phyloP scores from a whole-genome alignment of 306 rosid species.

The Astragalus membranaceus region DNA sequence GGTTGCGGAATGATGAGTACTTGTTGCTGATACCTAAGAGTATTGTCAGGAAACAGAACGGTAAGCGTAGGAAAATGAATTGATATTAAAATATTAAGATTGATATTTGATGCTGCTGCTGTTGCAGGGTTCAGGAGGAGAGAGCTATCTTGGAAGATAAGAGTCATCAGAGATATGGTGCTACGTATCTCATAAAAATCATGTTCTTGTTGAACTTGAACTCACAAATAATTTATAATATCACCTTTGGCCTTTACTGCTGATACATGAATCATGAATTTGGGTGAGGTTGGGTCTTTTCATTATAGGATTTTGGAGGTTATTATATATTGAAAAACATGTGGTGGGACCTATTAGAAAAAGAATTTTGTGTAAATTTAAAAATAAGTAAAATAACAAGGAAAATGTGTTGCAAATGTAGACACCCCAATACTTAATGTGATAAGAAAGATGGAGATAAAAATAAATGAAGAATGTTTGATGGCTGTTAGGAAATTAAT shows the following conservation, averaged over 20 bases:
- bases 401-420: no score
- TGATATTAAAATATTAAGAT: not conserved
- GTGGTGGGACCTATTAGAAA: constrained; percentile 37
- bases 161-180: constrained; percentile 33
- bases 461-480: no score
- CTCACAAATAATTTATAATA: not conserved
- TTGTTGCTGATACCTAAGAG: constrained; percentile 20
- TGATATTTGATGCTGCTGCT: not conserved
- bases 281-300: constrained; percentile 23
- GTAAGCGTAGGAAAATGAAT: constrained; percentile 14
- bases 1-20: constrained; percentile 22
- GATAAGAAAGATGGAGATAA: no score
- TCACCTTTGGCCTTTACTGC: constrained; percentile 29
- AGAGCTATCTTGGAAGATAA: not conserved
- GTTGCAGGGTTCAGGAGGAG: constrained; percentile 25
- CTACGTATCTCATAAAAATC: constrained; percentile 22
- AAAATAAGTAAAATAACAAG: no score
- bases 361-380: constrained; percentile 9
- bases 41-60: constrained; percentile 47
- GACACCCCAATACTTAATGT: no score
- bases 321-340: not conserved
- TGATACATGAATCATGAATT: constrained; percentile 30
- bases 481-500: no score
- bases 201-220: constrained; percentile 25
- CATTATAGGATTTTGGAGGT: constrained; percentile 18